Percentiles rank a stretch among this genome's conserved stretches.
Conservation (phyloP, 495 filamentous ascomycete genomes). For the Symbiotaphrina buchneri region DNA sequence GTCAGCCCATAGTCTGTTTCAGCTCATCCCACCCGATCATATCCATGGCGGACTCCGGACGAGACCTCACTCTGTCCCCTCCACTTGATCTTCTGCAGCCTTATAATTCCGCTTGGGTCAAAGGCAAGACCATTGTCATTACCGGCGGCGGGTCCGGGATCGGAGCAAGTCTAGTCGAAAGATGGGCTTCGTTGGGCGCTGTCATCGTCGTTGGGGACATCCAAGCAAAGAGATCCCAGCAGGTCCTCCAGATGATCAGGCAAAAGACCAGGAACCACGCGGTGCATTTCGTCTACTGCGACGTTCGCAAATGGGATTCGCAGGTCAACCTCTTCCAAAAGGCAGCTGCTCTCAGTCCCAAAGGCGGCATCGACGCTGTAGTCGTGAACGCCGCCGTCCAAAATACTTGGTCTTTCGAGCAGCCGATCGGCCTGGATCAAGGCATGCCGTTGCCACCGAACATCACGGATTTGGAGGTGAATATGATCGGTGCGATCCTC, state of each 20-base stretch:
- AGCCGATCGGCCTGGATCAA: slow-evolving; percentile 14
- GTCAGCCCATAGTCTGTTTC: too few species aligned
- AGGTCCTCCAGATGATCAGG: slow-evolving; percentile 11
- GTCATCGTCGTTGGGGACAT: slow-evolving; percentile 25
- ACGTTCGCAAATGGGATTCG: slow-evolving; percentile 33
- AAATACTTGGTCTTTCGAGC: slow-evolving; percentile 14
- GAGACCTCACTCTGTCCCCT: slow-evolving; percentile 1
- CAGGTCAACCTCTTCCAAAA: slow-evolving; percentile 35
- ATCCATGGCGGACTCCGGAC: too few species aligned
- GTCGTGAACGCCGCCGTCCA: slow-evolving; percentile 49
- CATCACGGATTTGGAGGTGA: slow-evolving; percentile 31
- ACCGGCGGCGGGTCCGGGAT: slow-evolving; percentile 27
- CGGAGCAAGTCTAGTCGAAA: slow-evolving; percentile 17
- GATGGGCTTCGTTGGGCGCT: slow-evolving; percentile 21
- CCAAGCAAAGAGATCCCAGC: slow-evolving; percentile 15
- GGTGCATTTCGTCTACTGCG: slow-evolving; percentile 28
- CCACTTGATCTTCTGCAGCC: not conserved
- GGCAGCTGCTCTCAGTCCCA: slow-evolving; percentile 26
- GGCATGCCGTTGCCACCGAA: slow-evolving; percentile 25
- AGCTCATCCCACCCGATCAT: too few species aligned
- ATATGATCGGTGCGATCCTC: slow-evolving; percentile 38
- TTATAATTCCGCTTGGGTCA: slow-evolving; percentile 2
- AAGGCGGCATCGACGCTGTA: slow-evolving; percentile 33
- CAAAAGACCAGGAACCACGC: slow-evolving; percentile 15
- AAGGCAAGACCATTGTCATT: slow-evolving; percentile 21